Percentiles rank a stretch among this genome's conserved stretches.
Evolutionary conservation across 1,284 basidiomycete genomes (phyloP).

Genomic region (Mycosarcoma mackinlayi): DNA sequence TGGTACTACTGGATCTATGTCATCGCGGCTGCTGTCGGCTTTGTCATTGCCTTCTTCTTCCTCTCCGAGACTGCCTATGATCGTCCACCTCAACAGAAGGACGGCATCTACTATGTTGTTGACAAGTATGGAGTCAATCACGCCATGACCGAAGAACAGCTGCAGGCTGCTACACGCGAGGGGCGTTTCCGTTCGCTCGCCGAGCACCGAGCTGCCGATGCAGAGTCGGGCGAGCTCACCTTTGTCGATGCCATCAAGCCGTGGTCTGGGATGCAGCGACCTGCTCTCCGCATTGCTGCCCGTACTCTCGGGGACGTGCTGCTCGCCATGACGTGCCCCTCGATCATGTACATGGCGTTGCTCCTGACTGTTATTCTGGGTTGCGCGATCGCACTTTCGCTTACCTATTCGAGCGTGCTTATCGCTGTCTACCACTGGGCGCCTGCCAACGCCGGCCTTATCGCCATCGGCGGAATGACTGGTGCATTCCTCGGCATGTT

Average conservation of each 20-base stretch:
- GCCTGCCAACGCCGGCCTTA: slow-evolving; percentile 3
- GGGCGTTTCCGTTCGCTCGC: background rate
- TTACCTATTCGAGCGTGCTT: slow-evolving; percentile 3
- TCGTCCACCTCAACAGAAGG: slow-evolving; percentile 1
- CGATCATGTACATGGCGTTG: slow-evolving; percentile 10
- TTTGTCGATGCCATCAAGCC: slow-evolving; percentile 2
- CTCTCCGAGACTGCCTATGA: slow-evolving; percentile 8
- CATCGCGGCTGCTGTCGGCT: slow-evolving; percentile 2
- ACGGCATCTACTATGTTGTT: slow-evolving; percentile 5
- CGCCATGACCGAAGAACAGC: slow-evolving; percentile 3
- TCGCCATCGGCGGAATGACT: slow-evolving; percentile 3
- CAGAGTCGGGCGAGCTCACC: background rate
- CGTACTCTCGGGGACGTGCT: slow-evolving; percentile 3
- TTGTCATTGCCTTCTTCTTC: slow-evolving; percentile 8
- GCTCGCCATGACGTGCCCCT: slow-evolving; percentile 3
- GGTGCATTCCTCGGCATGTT: slow-evolving; percentile 7
- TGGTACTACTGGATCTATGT: slow-evolving; percentile 11
- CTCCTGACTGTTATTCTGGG: slow-evolving; percentile 4
- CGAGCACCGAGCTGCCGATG: background rate
- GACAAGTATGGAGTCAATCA: slow-evolving; percentile 7
- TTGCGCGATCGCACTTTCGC: slow-evolving; percentile 2
- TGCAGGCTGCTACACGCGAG: background rate
- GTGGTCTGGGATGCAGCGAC: slow-evolving; percentile 1
- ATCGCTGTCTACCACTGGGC: slow-evolving; percentile 5
- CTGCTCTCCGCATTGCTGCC: slow-evolving; percentile 2